Conservation (phyloP, 192 early-diverging fungal genomes). For the Gryganskiella cystojenkinii region DNA sequence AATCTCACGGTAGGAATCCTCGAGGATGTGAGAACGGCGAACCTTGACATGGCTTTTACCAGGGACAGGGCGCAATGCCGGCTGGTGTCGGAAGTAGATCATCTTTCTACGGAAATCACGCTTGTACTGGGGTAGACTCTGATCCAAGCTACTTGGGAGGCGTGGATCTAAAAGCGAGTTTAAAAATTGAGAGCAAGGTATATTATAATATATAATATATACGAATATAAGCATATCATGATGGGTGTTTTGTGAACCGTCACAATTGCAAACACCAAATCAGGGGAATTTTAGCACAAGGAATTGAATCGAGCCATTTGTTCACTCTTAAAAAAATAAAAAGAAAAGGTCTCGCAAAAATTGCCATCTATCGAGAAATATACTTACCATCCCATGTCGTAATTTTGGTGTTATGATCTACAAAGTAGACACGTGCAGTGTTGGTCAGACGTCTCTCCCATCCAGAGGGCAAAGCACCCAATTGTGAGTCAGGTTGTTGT, state of each 20-base stretch:
- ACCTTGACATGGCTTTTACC: conserved; percentile 95
- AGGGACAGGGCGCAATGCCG: conserved; percentile 85
- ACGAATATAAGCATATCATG: not conserved
- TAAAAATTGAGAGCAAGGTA: no score
- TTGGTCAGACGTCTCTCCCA: conserved; percentile 98
- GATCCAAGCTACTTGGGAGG: conserved; percentile 81
- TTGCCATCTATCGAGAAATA: not conserved
- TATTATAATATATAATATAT: no score
- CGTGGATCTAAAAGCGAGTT: conserved; percentile 78
- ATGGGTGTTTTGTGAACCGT: no score
- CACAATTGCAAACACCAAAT: not conserved
- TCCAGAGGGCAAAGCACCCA: conserved; percentile 93
- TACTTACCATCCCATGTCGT: conserved; percentile 92
- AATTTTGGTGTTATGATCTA: conserved; percentile 97
- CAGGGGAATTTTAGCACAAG: not conserved
- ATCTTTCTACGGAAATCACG: conserved; percentile 97
- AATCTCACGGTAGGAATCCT: conserved; percentile 93
- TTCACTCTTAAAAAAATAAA: not conserved
- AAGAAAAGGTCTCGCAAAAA: not conserved
- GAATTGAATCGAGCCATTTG: not conserved
- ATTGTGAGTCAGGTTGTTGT: conserved; percentile 73
- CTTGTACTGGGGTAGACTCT: conserved; percentile 97
- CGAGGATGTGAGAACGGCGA: conserved; percentile 87
- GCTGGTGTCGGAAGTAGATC: conserved; percentile 95
- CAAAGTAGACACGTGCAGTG: conserved; percentile 96